phyloP scores from a whole-genome alignment of 129 eudicot species.

The Chrysanthemum seticuspe region DNA sequence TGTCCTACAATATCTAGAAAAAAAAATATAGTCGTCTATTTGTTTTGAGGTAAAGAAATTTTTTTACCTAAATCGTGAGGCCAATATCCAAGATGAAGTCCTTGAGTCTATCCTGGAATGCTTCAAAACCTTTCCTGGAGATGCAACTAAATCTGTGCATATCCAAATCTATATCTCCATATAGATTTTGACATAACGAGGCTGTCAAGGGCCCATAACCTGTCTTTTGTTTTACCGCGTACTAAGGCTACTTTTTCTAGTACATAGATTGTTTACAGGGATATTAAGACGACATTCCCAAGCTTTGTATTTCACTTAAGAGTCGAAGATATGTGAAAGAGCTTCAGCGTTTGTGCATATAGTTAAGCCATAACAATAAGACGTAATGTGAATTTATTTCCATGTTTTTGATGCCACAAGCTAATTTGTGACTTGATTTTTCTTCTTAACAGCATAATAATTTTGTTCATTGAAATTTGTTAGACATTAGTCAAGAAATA shows the following conservation, averaged over 20 bases:
- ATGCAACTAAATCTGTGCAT: slow-evolving; percentile 89
- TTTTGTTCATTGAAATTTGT: slow-evolving; percentile 25
- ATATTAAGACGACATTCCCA: slow-evolving; percentile 81
- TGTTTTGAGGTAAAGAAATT: background rate
- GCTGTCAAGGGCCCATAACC: no score
- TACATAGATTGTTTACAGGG: slow-evolving; percentile 39
- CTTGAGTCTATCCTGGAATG: slow-evolving; percentile 75
- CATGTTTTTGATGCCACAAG: background rate
- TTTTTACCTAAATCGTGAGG: slow-evolving; percentile 2
- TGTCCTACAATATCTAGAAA: background rate
- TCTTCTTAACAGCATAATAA: slow-evolving; percentile 16
- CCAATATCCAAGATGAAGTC: slow-evolving; percentile 49
- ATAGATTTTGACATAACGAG: slow-evolving; percentile 18
- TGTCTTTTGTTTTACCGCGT: background rate
- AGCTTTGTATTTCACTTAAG: slow-evolving; percentile 89
- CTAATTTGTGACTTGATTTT: slow-evolving; percentile 21
- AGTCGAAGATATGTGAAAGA: slow-evolving; percentile 68
- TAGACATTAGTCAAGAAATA: slow-evolving; percentile 18
- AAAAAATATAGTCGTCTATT: background rate
- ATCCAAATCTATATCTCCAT: slow-evolving; percentile 80
- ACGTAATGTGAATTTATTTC: background rate
- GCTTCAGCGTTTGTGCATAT: background rate
- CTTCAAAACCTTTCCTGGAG: slow-evolving; percentile 79
- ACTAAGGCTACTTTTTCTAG: background rate
- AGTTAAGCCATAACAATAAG: background rate